Percentiles rank a stretch among this genome's conserved stretches.
These are phyloP conservation scores for Verbena officinalis DNA, from an alignment of 257 asterid species.

Conservation along the genomic window DNA sequence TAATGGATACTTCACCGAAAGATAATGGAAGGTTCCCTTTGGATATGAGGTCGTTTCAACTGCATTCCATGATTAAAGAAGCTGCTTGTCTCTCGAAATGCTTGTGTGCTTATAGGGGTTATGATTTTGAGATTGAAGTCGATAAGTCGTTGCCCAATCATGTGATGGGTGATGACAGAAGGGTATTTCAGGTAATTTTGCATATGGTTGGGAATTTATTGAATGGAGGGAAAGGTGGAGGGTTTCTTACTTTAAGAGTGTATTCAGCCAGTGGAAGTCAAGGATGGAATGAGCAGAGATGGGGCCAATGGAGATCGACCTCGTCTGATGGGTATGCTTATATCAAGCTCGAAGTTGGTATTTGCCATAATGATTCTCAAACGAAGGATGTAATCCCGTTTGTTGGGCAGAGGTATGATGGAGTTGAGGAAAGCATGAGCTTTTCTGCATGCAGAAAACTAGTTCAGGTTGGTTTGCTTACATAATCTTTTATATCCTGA, in stretches of 20 bases:
- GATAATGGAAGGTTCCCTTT: constrained; percentile 61
- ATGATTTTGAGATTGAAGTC: constrained; percentile 59
- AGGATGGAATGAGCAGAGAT: constrained; percentile 56
- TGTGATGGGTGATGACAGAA: constrained; percentile 90
- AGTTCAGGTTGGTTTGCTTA: constrained; percentile 66
- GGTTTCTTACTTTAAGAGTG: constrained; percentile 57
- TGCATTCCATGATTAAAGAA: constrained; percentile 74
- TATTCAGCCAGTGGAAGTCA: constrained; percentile 55
- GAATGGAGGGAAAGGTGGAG: constrained; percentile 58
- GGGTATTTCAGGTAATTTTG: constrained; percentile 80
- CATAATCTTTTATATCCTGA: background rate
- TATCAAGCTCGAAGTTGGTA: constrained; percentile 62
- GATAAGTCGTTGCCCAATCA: constrained; percentile 74
- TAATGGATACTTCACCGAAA: constrained; percentile 71
- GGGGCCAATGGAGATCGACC: constrained; percentile 73
- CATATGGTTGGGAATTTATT: constrained; percentile 86
- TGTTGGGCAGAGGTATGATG: constrained; percentile 43
- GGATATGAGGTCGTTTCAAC: constrained; percentile 61
- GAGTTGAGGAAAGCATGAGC: constrained; percentile 75
- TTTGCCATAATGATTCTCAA: constrained; percentile 37
- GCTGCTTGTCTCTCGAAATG: constrained; percentile 86
- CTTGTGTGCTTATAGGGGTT: constrained; percentile 66
- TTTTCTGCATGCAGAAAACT: constrained; percentile 81
- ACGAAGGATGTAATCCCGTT: constrained; percentile 32
- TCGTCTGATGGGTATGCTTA: constrained; percentile 56